A percentile compares a stretch with the other conserved stretches of the same genome.
Conservation (phyloP, 2,329 filamentous ascomycete genomes). For the Lachnellula arida region DNA sequence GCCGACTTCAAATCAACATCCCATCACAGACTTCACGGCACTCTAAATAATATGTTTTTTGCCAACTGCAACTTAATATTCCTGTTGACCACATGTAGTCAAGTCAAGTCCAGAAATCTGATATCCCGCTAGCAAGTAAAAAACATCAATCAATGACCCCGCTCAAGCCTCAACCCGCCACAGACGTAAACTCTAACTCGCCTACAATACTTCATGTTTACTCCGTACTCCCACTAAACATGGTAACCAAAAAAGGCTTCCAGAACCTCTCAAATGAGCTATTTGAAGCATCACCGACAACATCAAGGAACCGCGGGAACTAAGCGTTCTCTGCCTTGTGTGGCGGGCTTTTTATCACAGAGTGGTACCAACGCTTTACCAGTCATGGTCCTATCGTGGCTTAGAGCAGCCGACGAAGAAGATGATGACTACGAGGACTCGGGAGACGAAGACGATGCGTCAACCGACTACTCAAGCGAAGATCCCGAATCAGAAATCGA, state of each 20-base stretch:
- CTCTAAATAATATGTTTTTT: not conserved
- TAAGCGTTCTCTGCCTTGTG: conserved; percentile 1
- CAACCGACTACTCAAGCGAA: not conserved
- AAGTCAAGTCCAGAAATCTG: too few species aligned
- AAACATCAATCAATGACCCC: too few species aligned
- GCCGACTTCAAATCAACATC: not conserved
- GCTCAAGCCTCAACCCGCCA: not conserved
- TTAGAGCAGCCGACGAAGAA: conserved; percentile 2
- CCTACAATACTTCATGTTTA: not conserved
- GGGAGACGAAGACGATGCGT: not conserved
- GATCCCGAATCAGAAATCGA: not conserved
- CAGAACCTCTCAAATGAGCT: conserved; percentile 8
- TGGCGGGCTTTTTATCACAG: conserved; percentile 7
- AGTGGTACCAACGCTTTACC: conserved; percentile 7
- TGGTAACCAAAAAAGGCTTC: not conserved
- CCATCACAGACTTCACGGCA: not conserved
- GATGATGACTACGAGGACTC: conserved; percentile 3
- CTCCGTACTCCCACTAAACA: not conserved
- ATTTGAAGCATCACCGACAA: conserved; percentile 5
- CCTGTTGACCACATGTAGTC: not conserved
- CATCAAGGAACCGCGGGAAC: conserved; percentile 2
- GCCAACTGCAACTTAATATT: not conserved
- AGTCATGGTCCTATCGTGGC: conserved; percentile 10
- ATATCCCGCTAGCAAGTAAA: too few species aligned
- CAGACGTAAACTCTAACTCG: not conserved